A percentile compares a stretch with the other conserved stretches of the same genome.
phyloP scores from a whole-genome alignment of 768 basidiomycete species.

The Calocybe gangraenosa region DNA sequence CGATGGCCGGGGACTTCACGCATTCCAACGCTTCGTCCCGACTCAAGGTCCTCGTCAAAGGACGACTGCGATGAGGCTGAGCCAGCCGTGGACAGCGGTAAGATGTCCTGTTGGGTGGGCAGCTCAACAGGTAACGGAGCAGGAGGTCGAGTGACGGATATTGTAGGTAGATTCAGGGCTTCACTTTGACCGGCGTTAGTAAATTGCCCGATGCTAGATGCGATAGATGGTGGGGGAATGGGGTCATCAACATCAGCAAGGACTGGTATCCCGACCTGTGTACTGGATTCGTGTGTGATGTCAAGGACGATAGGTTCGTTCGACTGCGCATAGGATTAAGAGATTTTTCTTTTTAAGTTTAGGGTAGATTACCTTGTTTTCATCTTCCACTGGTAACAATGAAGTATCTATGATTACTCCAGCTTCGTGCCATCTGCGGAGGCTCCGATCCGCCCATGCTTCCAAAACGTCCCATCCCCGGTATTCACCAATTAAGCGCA shows the following conservation, averaged over 20 bases:
- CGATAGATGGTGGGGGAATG: constrained; percentile 27
- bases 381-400: constrained; percentile 34
- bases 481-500: constrained; percentile 82
- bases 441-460: constrained; percentile 88
- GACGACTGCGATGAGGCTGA: constrained; percentile 41
- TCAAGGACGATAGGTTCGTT: constrained; percentile 40
- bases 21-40: constrained; percentile 39
- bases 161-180: constrained; percentile 40
- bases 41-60: constrained; percentile 45
- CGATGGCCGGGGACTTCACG: constrained; percentile 28
- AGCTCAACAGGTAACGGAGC: constrained; percentile 67
- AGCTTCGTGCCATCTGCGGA: constrained; percentile 80
- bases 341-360: neutral
- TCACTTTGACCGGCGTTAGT: constrained; percentile 12
- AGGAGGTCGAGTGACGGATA: constrained; percentile 67
- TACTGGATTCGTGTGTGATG: constrained; percentile 36
- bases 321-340: constrained; percentile 5
- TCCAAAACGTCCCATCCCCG: constrained; percentile 91
- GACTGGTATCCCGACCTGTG: constrained; percentile 62
- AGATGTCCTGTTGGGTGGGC: constrained; percentile 61
- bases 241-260: constrained; percentile 37
- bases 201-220: constrained; percentile 16
- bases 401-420: constrained; percentile 60
- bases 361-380: constrained; percentile 43
- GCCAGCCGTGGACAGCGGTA: constrained; percentile 40